Conservation (phyloP, 768 basidiomycete species). For the Aureoboletus auriporus region DNA sequence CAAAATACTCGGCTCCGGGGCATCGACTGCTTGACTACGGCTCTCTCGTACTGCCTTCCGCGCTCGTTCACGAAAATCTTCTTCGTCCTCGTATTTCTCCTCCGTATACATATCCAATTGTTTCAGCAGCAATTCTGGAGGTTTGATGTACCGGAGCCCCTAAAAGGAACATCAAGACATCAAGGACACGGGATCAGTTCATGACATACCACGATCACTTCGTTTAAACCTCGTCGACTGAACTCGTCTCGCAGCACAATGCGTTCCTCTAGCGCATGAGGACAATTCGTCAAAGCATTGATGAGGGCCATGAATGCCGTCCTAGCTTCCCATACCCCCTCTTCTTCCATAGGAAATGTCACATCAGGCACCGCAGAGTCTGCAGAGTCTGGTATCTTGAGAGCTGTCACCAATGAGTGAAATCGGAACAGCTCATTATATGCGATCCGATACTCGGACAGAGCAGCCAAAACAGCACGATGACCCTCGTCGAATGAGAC, state of each 20-base stretch:
- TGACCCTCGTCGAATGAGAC: constrained; percentile 69
- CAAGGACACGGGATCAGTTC: background rate
- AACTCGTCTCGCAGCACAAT: constrained; percentile 81
- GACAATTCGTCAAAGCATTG: constrained; percentile 75
- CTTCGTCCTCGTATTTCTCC: constrained; percentile 88
- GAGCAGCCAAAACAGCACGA: constrained; percentile 65
- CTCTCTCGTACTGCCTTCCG: constrained; percentile 32
- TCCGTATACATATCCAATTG: constrained; percentile 82
- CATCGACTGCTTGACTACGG: constrained; percentile 15
- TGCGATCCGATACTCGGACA: constrained; percentile 75
- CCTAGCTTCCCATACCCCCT: constrained; percentile 79
- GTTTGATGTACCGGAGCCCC: constrained; percentile 72
- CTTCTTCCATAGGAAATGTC: constrained; percentile 49
- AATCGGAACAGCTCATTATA: constrained; percentile 78
- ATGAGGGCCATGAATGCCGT: constrained; percentile 72
- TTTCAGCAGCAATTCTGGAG: constrained; percentile 72
- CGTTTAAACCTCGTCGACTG: constrained; percentile 74
- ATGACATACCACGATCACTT: constrained; percentile 71
- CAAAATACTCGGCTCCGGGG: constrained; percentile 50
- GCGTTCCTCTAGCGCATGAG: constrained; percentile 74
- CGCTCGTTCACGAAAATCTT: constrained; percentile 71
- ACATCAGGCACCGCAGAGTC: constrained; percentile 30
- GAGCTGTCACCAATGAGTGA: constrained; percentile 61
- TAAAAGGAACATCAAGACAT: constrained; percentile 25
- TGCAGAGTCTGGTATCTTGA: constrained; percentile 50